These are phyloP conservation scores for Ustilago loliicola DNA, from an alignment of 1,284 basidiomycete species.

Conservation along the genomic window DNA sequence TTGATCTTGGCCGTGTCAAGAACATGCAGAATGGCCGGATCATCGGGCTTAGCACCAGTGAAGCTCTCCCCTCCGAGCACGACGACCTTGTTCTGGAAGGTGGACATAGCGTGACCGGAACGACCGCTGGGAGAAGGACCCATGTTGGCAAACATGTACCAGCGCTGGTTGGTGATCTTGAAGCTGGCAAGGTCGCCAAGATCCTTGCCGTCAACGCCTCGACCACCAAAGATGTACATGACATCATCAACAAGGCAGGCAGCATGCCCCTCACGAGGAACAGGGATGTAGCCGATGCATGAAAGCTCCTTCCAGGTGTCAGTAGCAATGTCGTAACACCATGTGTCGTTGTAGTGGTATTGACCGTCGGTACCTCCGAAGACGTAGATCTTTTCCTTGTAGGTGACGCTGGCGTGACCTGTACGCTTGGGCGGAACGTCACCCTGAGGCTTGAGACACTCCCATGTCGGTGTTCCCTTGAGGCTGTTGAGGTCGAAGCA, in stretches of 20 bases:
- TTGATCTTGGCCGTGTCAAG: constrained; percentile 70
- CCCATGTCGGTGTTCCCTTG: constrained; percentile 74
- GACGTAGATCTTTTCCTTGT: constrained; percentile 84
- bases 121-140: constrained; percentile 90
- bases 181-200: constrained; percentile 94
- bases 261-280: constrained; percentile 95
- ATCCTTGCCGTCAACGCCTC: constrained; percentile 97
- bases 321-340: constrained; percentile 89
- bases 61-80: constrained; percentile 95
- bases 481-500: constrained; percentile 83
- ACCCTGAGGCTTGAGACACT: constrained; percentile 77
- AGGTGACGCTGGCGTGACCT: constrained; percentile 90
- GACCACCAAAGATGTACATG: constrained; percentile 96
- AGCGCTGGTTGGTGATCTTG: constrained; percentile 83
- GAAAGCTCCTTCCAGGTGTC: constrained; percentile 90
- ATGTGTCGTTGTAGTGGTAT: constrained; percentile 99
- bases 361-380: constrained; percentile 98
- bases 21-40: constrained; percentile 86
- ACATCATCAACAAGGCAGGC: constrained; percentile 97
- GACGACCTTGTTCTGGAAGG: constrained; percentile 86
- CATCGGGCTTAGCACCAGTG: constrained; percentile 78
- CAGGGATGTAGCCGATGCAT: constrained; percentile 97
- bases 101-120: constrained; percentile 95
- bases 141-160: constrained; percentile 99
- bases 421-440: constrained; percentile 87